Base-by-base conservation (phyloP, 208 protist genomes). In the Leishmania turanica region DNA sequence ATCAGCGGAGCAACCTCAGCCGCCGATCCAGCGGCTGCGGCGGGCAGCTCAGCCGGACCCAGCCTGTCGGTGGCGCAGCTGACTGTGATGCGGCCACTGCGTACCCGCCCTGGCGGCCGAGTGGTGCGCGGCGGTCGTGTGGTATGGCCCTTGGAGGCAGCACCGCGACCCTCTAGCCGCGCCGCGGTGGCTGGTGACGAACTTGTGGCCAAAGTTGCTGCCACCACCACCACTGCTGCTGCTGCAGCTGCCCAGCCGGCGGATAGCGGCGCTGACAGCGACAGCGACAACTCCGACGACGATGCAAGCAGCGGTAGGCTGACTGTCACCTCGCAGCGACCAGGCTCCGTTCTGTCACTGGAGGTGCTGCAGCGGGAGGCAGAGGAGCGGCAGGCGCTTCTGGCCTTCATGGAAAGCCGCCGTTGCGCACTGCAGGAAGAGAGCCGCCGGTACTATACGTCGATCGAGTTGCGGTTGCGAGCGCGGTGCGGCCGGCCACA, bases 391-490 rank as follows among this genome's bases (percentile, higher is more conserved):
- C 70, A 86, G 54, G 88, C 87, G 51, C 83, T 98, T 62, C 69
- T 87, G 60, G 81, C 85, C 27, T 96, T 89, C 86, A 84, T 98
- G n/a, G 73, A 68, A 3, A 31, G 77, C 13, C 92, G 95, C 3
- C 90, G 89, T 40, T 72, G 56, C n/a, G 85, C 89, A 62, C 75
- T 94, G 54, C 79, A 84, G 69, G 75, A 70, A 70, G 87, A 93
- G 64, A 91, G 91, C 78, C 80, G 56, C 19, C 82, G 78, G 82
- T 95, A 90, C 83, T 97, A 95, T 77, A 86, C 84, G 45, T 90
- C 95, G 45, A 92, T 96, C 68, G 95, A 97, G 84, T 79, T 97
- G 73, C 89, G 88, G 42, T 80, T 97, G 75, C 95, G 92, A 6
- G 90, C 95, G 9, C 89, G 89, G 13, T 96, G 92, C 75, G 92